Evolutionary conservation across 306 rosid genomes (phyloP), one percentile per base, ranked within the genome.

Genomic region (Glycine soja): DNA sequence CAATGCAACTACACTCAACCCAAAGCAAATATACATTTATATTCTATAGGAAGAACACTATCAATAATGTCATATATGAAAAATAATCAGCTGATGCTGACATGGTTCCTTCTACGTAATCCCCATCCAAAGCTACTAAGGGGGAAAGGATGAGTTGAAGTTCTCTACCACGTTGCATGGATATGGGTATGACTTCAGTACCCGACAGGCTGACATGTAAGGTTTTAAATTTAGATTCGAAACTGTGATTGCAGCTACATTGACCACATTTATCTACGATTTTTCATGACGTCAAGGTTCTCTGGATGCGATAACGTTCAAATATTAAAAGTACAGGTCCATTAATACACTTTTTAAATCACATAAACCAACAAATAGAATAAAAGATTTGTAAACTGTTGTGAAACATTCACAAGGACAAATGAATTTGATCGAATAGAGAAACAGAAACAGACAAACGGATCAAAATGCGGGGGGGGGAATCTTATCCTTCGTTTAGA

Each of bases 11-110:
- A 61, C 43, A 24, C 30, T 24, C 30, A 24, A 24, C 30, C 30
- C 78, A 64, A 70, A 51, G 18, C 24, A 71, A 48, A 78, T 48
- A 75, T 67, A 12, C 78, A 46, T 30, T 36, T 52, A 62, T 66
- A 72, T 72, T 65, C 79, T 13, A 24, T 24, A 50, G 43, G 57
- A 58, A 15, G 34, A 79, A n/a, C 74, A 72, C 12, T 36, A 2
- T 24, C 58, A 74, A 72, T 19, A 43, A 72, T 38, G 32, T 46
- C 63, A 81, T 43, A 8, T 63, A 61, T 1, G n/a, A 68, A 34
- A 57, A 13, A 61, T 11, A 10, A 58, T 66, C 66, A 61, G 65
- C 74, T 19, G 62, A 66, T n/a, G 30, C 69, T 8, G 4, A 53
- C 46, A 72, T 8, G 53, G 75, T 72, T 73, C 57, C 62, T 65